These are phyloP conservation scores for Physaria fendleri DNA, from an alignment of 345 rosid species.

Conservation along the genomic window DNA sequence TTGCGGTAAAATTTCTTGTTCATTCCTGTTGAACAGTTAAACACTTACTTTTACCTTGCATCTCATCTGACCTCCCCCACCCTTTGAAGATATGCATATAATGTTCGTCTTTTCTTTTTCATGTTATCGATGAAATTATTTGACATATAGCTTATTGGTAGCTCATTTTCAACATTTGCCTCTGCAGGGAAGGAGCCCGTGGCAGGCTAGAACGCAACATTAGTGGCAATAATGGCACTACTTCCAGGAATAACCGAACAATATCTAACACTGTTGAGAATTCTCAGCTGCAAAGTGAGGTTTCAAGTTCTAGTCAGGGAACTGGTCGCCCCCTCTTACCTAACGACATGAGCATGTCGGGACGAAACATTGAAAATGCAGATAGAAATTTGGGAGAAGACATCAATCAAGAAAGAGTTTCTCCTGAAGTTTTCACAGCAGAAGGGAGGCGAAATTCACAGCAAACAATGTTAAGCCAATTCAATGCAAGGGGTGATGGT, in stretches of 20 bases:
- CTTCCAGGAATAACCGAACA: slow-evolving; percentile 35
- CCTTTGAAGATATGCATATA: too few relatives aligned
- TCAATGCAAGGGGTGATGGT: too few relatives aligned
- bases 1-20: background rate
- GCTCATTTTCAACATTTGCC: background rate
- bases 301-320: slow-evolving; percentile 40
- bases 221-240: slow-evolving; percentile 35
- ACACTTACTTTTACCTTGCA: too few relatives aligned
- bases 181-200: slow-evolving; percentile 84
- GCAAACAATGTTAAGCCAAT: slow-evolving; percentile 39
- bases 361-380: slow-evolving; percentile 33
- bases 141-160: too few relatives aligned
- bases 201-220: slow-evolving; percentile 57
- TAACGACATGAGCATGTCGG: slow-evolving; percentile 53
- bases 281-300: slow-evolving; percentile 40
- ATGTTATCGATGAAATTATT: too few relatives aligned
- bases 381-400: slow-evolving; percentile 50
- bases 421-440: slow-evolving; percentile 40
- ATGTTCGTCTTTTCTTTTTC: too few relatives aligned
- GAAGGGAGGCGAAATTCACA: slow-evolving; percentile 50
- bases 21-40: background rate
- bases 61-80: too few relatives aligned
- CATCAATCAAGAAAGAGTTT: slow-evolving; percentile 36
- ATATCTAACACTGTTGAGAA: slow-evolving; percentile 39
- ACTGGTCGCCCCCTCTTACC: slow-evolving; percentile 31